Base-by-base conservation (phyloP, 2,329 filamentous ascomycete species). In the Sporothrix pseudoabietina region DNA sequence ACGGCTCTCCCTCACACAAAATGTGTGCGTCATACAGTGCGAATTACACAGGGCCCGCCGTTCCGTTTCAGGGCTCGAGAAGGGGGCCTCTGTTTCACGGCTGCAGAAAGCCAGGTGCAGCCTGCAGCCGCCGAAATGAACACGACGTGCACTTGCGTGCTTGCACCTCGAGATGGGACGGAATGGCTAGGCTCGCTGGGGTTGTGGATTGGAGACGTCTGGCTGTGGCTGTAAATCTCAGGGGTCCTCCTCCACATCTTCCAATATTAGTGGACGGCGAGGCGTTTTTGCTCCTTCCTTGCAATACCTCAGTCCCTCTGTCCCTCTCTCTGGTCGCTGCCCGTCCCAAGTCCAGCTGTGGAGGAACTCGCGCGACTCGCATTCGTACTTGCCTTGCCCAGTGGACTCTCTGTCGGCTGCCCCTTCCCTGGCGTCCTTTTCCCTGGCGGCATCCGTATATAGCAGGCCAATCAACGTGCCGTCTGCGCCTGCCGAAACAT, bases 241-340 rank as follows among this genome's bases (percentile, higher is more conserved):
- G 69, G 54, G 72, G 57, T 44, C 14, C 39, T 35, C 47, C 57
- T 73, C 66, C 55, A 52, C 49, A 32, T 52, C 19, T 52, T 30
- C 49, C 26, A 26, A 52, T 19, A 49, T 52, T 35, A 52, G 69
- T 68, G 59, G 69, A 65, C 49, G 69, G 63, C 69, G 68, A 74
- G 72, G 72, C 72, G 69, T 74, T 74, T 74, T 74, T 74, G 52
- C 49, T 52, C 19, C 35, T 52, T 66, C 22, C 41, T 30, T 39
- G 9, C 16, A 65, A 22, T 44, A 9, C 59, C 22, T 39, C 19
- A 49, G 63, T 32, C 44, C 26, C 26, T 26, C 26, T 26, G 26
- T 26, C 26, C 26, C 26, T 26, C 26, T 26, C 65, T 52, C 61
- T 39, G 14, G 14, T 49, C 14, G 44, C 44, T 49, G 44, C 14